Base-by-base conservation (phyloP, 305 asterid species). In the Plantago coronopus region DNA sequence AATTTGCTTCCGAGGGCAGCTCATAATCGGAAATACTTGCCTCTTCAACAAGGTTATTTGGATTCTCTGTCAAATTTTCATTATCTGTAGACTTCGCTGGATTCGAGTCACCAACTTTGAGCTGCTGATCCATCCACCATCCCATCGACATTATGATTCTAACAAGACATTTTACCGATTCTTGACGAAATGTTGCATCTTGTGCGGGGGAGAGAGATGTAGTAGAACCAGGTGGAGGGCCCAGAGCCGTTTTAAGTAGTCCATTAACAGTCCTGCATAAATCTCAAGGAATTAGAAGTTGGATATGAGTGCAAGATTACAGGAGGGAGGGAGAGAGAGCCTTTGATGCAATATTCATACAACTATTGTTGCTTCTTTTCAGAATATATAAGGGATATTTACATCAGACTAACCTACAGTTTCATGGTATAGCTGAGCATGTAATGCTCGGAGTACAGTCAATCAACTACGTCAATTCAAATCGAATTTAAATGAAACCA, bases 241-340 rank as follows among this genome's bases (percentile, higher is more conserved):
- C 99, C 66, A 89, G 79, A 62, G 99, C 94, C 66, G 99, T 93
- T 84, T 87, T 93, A 56, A 89, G 88, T 68, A 93, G 99, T 64
- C 99, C 99, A 69, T 87, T 93, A 68, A 82, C 99, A 74, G 89
- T 85, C 87, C 99, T 93, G 96, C 86, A 79, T 80, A 74, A 66
- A 80, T 72, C 79, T 75, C 69, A 78, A 57, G 85, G 73, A 70
- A 73, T 73, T 71, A 73, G 61, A 64, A 71, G 49, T 48, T 57
- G 38, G 25, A 47, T 43, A 59, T 46, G 60, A 69, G 45, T 58
- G 66, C 62, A 61, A 56, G 50, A 27, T 17, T 48, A 38, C 14
- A 19, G 23, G 48, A 15, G 19, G 37, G 53, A 21, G 7, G 20
- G 27, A 37, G 21, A 2, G 15, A 0, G 31, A 27, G 5, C 31